Evolutionary conservation across 2,329 filamentous ascomycete genomes (phyloP), one percentile per base, ranked within the genome.

Genomic region (Teratosphaeriaceae sp.): DNA sequence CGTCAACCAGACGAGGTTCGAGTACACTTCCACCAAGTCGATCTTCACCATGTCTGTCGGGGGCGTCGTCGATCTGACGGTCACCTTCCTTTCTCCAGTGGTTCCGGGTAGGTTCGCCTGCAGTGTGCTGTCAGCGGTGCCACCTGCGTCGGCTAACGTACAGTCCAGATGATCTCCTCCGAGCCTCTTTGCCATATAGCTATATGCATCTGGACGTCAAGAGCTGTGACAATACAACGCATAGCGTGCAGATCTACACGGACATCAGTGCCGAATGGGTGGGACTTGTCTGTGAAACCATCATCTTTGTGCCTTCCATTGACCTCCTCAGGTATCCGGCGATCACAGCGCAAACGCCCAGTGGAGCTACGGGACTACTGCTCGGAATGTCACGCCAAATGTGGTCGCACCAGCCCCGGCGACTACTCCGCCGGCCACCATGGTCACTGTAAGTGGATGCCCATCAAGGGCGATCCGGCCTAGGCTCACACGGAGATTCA

Each of bases 11-110:
- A 75, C 71, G 2, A 68, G 75, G 0, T 80, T 79, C 57, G 73
- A 79, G 44, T 88, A 87, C 59, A 87, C 84, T 0, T 82, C 84
- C 0, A 88, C 84, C 3, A 75, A 72, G 57, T 86, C 81, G 54
- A 77, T 76, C 19, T 88, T 88, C 60, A 79, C 73, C 7, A 78
- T 86, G 67, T 71, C 79, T 49, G 79, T 83, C 12, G 44, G 39
- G 3, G 79, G 72, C 21, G 73, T 75, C 46, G 71, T 88, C 6
- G 65, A 74, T 43, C 69, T 89, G 69, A 84, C 74, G 15, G 73
- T 83, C 41, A 84, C 77, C 0, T 89, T 88, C 56, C 60, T 87
- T 36, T 85, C 82, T 0, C 82, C 84, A 0, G 71, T 88, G 13
- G 82, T 76, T 15, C 79, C 82, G n/a, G n/a, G n/a, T n/a, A 1